Evolutionary conservation across 2,329 filamentous ascomycete species (phyloP), one percentile per base, ranked within the genome.

Genomic region (Magnaporthiopsis poae): DNA sequence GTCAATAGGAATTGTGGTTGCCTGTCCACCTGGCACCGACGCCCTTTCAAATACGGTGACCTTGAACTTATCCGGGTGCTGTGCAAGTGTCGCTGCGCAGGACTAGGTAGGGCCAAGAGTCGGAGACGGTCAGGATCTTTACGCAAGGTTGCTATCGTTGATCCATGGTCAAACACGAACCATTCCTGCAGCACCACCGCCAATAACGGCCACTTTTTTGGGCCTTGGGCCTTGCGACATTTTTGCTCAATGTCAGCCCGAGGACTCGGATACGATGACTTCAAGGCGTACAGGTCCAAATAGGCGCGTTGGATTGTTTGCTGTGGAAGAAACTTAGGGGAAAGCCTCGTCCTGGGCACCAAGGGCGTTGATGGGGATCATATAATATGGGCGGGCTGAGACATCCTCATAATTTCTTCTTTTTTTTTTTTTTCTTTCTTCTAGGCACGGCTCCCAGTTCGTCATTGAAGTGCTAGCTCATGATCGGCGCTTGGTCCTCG

Each of bases 151-250:
- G 59, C n/a, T 33, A 39, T 18, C 25, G 35, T 8, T 0, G 27
- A 60, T 9, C 4, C 12, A 1, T 12, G 12, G 8, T 13, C 21
- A 4, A 46, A 27, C 12, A 68, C 67, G 27, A 5, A 68, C 67
- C 84, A 83, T 86, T 74, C 86, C 87, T 61, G 86, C 84, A 56
- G 86, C 86, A 33, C 86, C 87, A 36, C 83, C 86, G 3, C 86
- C 86, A 35, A 89, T 80, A 31, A 89, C 79, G 13, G 85, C 80
- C 27, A 89, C 78, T 69, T 80, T 82, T 70, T 83, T 84, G 5
- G 21, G 62, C 12, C 62, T 46, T 18, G 39, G 39, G 3, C 39
- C 18, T 46, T 46, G 39, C 39, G 39, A 46, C 39, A 67, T 67
- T 9, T 9, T 36, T 65, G 31, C 13, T 15, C 7, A 13, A 11